Percentiles rank a stretch among this genome's conserved stretches.
phyloP scores from a whole-genome alignment of 176 grass and related monocot species.

The Luzula sylvatica region DNA sequence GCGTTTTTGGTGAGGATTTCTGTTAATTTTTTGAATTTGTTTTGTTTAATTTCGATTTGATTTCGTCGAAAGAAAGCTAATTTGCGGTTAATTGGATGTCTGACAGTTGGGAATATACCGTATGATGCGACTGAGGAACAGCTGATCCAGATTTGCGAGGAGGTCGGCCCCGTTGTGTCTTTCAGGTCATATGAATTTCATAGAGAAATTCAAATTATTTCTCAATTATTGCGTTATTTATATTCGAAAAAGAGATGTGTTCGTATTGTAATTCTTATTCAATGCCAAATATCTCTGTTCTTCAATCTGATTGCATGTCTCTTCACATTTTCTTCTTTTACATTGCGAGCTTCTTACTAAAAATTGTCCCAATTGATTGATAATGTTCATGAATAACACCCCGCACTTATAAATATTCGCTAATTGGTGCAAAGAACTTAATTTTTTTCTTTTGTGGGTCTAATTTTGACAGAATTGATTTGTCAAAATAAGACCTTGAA shows the following conservation, averaged over 20 bases:
- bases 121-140: conserved; percentile 93
- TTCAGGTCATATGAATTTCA: conserved; percentile 53
- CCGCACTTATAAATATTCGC: too few relatives aligned
- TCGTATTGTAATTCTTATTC: conserved; percentile 8
- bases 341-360: too few relatives aligned
- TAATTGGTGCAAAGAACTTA: too few relatives aligned
- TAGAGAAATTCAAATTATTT: neutral
- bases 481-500: too few relatives aligned
- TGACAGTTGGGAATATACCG: conserved; percentile 91
- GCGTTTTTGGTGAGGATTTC: conserved; percentile 75
- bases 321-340: neutral
- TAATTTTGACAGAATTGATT: too few relatives aligned
- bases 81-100: neutral
- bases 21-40: neutral
- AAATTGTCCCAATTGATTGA: too few relatives aligned
- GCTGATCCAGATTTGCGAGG: conserved; percentile 89
- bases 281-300: neutral
- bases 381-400: too few relatives aligned
- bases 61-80: conserved; percentile 3
- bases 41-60: neutral
- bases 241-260: neutral
- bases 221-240: neutral
- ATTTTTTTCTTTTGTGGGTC: too few relatives aligned
- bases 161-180: conserved; percentile 80
- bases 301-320: conserved; percentile 15